Conservation (phyloP, 2,329 filamentous ascomycete genomes). For the Ophiostoma triangulosporum region DNA sequence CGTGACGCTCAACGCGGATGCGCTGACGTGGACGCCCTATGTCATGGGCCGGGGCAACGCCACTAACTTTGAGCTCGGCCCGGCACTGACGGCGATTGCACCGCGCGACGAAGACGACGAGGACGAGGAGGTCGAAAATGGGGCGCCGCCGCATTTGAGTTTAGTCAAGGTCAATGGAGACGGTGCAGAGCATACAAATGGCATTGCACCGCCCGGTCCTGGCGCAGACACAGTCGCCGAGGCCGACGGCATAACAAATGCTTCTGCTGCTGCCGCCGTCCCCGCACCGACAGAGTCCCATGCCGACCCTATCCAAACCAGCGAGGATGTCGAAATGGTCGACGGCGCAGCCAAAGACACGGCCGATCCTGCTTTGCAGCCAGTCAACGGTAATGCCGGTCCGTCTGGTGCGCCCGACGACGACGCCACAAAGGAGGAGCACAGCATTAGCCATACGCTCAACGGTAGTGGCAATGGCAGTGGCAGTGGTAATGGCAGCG, state of each 20-base stretch:
- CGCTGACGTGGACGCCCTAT: constrained; percentile 89
- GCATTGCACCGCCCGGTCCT: neutral
- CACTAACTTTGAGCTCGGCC: constrained; percentile 70
- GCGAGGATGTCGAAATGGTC: neutral
- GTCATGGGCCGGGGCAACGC: constrained; percentile 83
- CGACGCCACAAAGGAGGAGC: neutral
- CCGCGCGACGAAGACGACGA: constrained; percentile 63
- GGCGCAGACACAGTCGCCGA: neutral
- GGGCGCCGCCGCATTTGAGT: constrained; percentile 18
- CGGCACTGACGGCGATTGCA: constrained; percentile 72
- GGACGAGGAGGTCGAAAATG: constrained; percentile 22
- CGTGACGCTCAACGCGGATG: constrained; percentile 66
- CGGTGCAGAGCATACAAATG: constrained; percentile 9
- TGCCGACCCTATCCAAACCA: neutral
- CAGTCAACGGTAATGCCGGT: neutral
- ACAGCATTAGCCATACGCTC: neutral
- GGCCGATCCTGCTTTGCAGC: neutral
- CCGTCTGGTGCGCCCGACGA: neutral
- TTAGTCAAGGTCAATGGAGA: constrained; percentile 18
- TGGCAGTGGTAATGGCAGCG: neutral
- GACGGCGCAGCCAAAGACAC: neutral
- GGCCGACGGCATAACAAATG: neutral
- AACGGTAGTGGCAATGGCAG: too few relatives aligned
- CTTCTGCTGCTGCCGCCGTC: neutral
- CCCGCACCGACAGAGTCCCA: neutral